Evolutionary conservation across 345 rosid genomes (phyloP).

Genomic region (Eucalyptus erythrocorys): DNA sequence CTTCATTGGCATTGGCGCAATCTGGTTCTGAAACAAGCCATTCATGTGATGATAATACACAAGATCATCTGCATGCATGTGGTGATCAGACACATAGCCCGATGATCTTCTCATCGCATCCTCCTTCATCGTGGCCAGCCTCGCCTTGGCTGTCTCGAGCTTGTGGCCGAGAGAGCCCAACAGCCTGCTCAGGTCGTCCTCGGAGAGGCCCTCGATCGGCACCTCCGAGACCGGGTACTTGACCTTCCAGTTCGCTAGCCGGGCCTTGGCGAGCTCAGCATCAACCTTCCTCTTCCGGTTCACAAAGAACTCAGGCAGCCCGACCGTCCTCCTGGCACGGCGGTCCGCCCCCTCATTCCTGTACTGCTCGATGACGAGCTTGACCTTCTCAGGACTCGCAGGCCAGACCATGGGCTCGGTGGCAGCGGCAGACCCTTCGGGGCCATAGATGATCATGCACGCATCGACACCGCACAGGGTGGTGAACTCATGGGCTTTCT

Average conservation of each 20-base stretch:
- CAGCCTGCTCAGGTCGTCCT: neutral
- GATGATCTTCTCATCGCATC: neutral
- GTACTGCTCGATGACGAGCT: slow-evolving; percentile 3
- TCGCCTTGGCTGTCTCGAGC: neutral
- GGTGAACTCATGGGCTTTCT: slow-evolving; percentile 17
- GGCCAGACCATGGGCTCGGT: slow-evolving; percentile 9
- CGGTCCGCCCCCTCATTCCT: neutral
- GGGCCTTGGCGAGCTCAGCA: slow-evolving; percentile 3
- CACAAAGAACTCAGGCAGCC: slow-evolving; percentile 2
- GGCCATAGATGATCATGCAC: slow-evolving; percentile 12
- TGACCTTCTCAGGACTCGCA: neutral
- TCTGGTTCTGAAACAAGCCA: neutral
- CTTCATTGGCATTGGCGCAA: neutral
- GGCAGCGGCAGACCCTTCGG: neutral
- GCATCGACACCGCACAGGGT: slow-evolving; percentile 14
- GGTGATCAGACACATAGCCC: neutral
- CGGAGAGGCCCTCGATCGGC: neutral
- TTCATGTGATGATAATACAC: neutral
- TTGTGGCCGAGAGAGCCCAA: neutral
- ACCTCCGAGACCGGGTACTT: slow-evolving; percentile 5
- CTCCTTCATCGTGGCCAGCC: neutral
- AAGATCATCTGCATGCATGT: neutral
- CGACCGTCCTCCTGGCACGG: neutral
- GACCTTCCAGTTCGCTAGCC: neutral
- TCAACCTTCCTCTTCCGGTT: slow-evolving; percentile 2